A percentile compares a stretch with the other conserved stretches of the same genome.
Conservation (phyloP, 108 stramenopile genomes). For the Nannochloropsis salina region DNA sequence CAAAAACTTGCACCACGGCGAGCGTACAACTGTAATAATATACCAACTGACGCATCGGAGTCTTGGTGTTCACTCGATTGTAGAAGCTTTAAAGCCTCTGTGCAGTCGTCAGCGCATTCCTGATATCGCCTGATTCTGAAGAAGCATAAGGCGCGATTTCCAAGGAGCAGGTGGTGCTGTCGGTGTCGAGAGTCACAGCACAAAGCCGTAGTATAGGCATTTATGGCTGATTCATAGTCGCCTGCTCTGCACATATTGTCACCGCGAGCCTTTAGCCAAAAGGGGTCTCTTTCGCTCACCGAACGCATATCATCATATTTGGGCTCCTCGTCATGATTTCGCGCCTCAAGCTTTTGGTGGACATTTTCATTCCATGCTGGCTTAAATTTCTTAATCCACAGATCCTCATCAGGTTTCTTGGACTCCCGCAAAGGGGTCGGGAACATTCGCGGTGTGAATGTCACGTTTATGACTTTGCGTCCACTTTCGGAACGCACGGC, state of each 20-base stretch:
- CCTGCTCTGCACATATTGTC: not conserved
- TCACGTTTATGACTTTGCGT: not conserved
- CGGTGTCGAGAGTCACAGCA: not conserved
- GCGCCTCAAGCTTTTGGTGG: not conserved
- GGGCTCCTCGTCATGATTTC: not conserved
- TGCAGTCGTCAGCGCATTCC: slow-evolving; percentile 4
- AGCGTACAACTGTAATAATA: not conserved
- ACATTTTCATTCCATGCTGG: not conserved
- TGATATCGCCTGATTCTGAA: not conserved
- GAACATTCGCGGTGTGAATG: slow-evolving; percentile 22
- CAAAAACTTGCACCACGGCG: not conserved
- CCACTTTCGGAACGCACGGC: not conserved
- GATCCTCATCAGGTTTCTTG: slow-evolving; percentile 3
- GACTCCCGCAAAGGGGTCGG: slow-evolving; percentile 20
- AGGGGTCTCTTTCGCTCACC: slow-evolving; percentile 22
- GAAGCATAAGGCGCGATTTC: slow-evolving; percentile 2
- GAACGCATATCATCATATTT: not conserved
- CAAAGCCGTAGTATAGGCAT: slow-evolving; percentile 22
- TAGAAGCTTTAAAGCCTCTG: not conserved
- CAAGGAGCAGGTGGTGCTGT: not conserved
- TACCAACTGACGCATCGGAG: not conserved
- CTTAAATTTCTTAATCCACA: not conserved
- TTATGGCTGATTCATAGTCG: slow-evolving; percentile 22
- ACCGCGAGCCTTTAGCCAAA: slow-evolving; percentile 21
- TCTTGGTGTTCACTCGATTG: not conserved